phyloP scores from a whole-genome alignment of 371 early-diverging fungal genomes.

The Thermomucor indicae-seudaticae region DNA sequence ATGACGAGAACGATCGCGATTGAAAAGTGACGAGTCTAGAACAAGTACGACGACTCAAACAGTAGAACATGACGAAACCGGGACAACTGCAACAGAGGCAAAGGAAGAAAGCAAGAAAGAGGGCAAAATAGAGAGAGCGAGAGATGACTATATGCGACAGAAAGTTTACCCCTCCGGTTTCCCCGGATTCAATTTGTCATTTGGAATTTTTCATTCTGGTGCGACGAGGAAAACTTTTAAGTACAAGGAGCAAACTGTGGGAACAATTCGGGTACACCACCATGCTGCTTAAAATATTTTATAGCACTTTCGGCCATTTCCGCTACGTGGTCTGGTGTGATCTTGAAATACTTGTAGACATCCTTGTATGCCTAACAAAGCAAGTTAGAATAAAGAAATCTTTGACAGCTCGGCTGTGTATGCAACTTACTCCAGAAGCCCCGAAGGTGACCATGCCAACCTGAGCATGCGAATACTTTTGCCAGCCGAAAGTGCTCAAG shows the following conservation, averaged over 20 bases:
- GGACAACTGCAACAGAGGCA: too few species aligned
- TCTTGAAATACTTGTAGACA: conserved; percentile 73
- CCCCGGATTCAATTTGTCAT: too few species aligned
- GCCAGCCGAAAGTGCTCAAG: conserved; percentile 93
- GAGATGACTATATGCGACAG: too few species aligned
- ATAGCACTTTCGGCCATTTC: conserved; percentile 66
- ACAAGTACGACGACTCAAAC: too few species aligned
- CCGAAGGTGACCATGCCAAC: conserved; percentile 97
- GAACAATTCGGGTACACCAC: conserved; percentile 20
- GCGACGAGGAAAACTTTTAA: too few species aligned
- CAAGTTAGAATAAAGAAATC: neutral
- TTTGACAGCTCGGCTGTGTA: neutral
- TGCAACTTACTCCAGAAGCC: conserved; percentile 54
- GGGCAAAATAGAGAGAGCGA: too few species aligned
- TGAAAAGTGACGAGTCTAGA: too few species aligned
- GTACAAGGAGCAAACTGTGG: neutral
- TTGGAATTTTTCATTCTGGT: too few species aligned
- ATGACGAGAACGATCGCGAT: conserved; percentile 7
- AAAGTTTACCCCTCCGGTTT: too few species aligned
- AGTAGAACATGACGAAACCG: too few species aligned
- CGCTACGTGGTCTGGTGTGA: conserved; percentile 68
- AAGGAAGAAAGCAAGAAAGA: too few species aligned
- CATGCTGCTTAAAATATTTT: conserved; percentile 57
- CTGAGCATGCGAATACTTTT: conserved; percentile 83
- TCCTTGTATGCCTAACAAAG: conserved; percentile 14